Evolutionary conservation across 768 basidiomycete species (phyloP).

Genomic region (Russula lepida): DNA sequence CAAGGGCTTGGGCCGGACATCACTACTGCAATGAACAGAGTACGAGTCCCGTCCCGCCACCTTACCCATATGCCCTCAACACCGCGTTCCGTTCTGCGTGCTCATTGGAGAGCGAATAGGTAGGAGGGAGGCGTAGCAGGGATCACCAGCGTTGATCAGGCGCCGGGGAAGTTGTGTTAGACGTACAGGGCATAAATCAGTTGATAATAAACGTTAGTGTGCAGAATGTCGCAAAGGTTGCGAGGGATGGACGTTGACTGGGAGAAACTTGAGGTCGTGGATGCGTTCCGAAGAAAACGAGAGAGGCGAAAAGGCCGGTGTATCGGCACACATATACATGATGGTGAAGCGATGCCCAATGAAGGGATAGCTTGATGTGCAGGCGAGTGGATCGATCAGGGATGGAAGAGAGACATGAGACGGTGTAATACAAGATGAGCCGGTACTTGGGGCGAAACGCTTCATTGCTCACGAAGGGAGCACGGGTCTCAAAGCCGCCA

Average conservation of each 20-base stretch:
- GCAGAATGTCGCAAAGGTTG: constrained; percentile 14
- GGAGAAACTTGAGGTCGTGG: constrained; percentile 17
- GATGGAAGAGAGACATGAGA: constrained; percentile 27
- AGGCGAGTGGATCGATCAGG: constrained; percentile 45
- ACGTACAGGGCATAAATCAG: constrained; percentile 23
- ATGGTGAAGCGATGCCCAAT: constrained; percentile 69
- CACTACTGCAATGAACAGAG: constrained; percentile 1
- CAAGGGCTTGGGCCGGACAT: not conserved
- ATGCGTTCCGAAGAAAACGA: constrained; percentile 25
- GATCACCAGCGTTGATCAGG: constrained; percentile 37
- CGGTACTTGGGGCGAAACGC: constrained; percentile 41
- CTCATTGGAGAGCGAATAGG: constrained; percentile 16
- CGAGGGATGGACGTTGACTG: constrained; percentile 9
- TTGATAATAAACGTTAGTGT: constrained; percentile 23
- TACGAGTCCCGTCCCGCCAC: not conserved
- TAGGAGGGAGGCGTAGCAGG: constrained; percentile 22
- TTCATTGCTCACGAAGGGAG: constrained; percentile 40
- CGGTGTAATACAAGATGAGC: constrained; percentile 43
- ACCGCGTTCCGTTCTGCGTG: constrained; percentile 7
- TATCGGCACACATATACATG: constrained; percentile 48
- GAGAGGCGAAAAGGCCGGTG: constrained; percentile 50
- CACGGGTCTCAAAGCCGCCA: constrained; percentile 44
- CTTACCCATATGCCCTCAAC: constrained; percentile 7
- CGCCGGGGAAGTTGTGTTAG: constrained; percentile 25
- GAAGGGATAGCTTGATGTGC: constrained; percentile 63